phyloP scores from a whole-genome alignment of 176 grass and related monocot species.

The Zea luxurians region DNA sequence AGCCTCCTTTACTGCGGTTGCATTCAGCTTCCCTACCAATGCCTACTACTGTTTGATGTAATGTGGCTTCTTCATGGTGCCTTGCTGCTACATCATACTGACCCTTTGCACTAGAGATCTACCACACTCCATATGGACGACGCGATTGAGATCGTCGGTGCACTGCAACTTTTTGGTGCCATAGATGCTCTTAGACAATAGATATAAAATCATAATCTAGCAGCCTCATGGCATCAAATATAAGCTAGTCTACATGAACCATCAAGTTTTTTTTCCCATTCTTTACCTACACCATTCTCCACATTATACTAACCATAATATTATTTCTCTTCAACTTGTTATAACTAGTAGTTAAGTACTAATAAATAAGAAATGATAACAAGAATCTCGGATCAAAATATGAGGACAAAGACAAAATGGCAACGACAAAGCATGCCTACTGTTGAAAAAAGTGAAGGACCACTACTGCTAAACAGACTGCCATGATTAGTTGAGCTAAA shows the following conservation, averaged over 20 bases:
- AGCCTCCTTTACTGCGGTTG: too few species aligned
- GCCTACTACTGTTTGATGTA: too few species aligned
- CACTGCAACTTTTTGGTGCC: too few species aligned
- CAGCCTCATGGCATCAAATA: neutral
- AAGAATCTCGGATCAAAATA: conserved; percentile 24
- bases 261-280: conserved; percentile 23
- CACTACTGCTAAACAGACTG: conserved; percentile 51
- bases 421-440: conserved; percentile 44
- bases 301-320: neutral
- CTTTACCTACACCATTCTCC: conserved; percentile 11
- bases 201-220: neutral
- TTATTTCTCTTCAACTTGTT: conserved; percentile 21
- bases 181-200: neutral
- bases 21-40: too few species aligned
- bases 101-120: too few species aligned
- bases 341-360: conserved; percentile 3
- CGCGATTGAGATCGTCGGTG: too few species aligned
- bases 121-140: too few species aligned
- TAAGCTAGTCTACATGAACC: conserved; percentile 29
- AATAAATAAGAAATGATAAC: conserved; percentile 26
- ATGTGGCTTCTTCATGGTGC: too few species aligned
- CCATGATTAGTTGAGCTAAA: conserved; percentile 53
- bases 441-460: conserved; percentile 50
- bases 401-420: conserved; percentile 14
- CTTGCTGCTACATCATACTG: too few species aligned